A percentile compares a stretch with the other conserved stretches of the same genome.
These are phyloP conservation scores for Aspergillus quadrilineatus DNA, from an alignment of 2,329 filamentous ascomycete genomes.

Conservation along the genomic window DNA sequence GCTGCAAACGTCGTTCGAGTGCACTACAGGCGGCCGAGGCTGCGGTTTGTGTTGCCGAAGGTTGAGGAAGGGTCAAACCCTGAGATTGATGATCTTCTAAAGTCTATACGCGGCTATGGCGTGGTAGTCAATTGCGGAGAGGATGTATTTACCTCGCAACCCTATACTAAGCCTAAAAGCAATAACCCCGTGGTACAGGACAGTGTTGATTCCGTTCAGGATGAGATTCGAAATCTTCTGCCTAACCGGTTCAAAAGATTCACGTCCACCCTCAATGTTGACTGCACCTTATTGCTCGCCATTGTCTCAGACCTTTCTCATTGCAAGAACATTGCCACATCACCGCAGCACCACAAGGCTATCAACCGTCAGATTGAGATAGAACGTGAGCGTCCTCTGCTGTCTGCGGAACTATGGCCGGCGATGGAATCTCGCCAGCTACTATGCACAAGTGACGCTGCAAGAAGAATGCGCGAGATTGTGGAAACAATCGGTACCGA, in stretches of 20 bases:
- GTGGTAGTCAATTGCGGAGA: constrained; percentile 41
- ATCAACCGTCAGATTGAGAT: constrained; percentile 65
- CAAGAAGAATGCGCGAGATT: constrained; percentile 65
- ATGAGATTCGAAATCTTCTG: constrained; percentile 35
- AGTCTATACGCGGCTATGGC: constrained; percentile 55
- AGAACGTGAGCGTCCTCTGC: constrained; percentile 61
- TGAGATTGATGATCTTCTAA: constrained; percentile 58
- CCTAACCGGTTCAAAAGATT: constrained; percentile 43
- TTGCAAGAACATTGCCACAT: constrained; percentile 41
- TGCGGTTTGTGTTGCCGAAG: constrained; percentile 62
- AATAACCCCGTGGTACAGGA: not conserved
- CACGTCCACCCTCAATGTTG: constrained; percentile 48
- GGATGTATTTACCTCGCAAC: constrained; percentile 15
- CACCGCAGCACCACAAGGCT: constrained; percentile 58
- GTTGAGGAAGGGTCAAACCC: constrained; percentile 51
- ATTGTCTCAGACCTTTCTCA: constrained; percentile 74
- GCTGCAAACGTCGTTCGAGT: constrained; percentile 59
- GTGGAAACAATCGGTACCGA: constrained; percentile 63
- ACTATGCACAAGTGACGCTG: constrained; percentile 66
- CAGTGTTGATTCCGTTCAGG: constrained; percentile 8
- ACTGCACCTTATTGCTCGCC: constrained; percentile 67
- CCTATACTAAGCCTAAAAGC: not conserved
- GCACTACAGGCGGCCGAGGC: constrained; percentile 58
- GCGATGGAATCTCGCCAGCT: constrained; percentile 57
- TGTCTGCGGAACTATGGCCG: constrained; percentile 63